Evolutionary conservation across 2,329 filamentous ascomycete genomes (phyloP), one percentile per base, ranked within the genome.

Genomic region (Huntiella abstrusa): DNA sequence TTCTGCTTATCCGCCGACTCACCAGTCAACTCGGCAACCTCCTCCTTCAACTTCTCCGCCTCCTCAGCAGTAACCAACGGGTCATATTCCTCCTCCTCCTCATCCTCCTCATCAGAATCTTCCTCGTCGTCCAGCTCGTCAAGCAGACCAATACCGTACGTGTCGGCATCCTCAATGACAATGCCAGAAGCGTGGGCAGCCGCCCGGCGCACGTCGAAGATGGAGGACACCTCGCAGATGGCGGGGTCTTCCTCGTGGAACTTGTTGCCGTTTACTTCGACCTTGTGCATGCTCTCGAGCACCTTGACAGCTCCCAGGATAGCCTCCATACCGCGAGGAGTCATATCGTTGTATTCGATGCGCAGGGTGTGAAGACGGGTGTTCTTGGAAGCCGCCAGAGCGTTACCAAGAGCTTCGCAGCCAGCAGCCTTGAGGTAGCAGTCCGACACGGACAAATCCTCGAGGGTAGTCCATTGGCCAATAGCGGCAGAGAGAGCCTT

Each of bases 261-360:
- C 59, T 85, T 91, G 67, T 98, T 98, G 43, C 91, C 91, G 60
- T 98, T 96, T 53, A 98, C 67, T 64, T 96, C 91, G 43, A 98
- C 75, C 55, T 87, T 79, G 64, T 80, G 81, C 53, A 98, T 66
- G 10, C 73, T 72, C 1, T 85, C 86, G 6, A 98, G 70, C 6
- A 71, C 65, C 55, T 75, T 75, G 4, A 77, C 77, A 2, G 83
- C 83, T 15, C 72, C 65, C 3, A 79, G 72, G 46, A 98, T 69
- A 2, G 70, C 72, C 58, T 82, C 77, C 43, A 96, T 62, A 13
- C 80, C 83, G 48, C 76, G 71, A 1, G 78, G 68, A 36, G 83
- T 86, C 58, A 98, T 91, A 54, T 98, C 91, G 64, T 96, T 96
- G 69, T 82, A 96, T 60, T 95, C 84, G 55, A 96, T 64, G 53